Conservation (phyloP, 192 early-diverging fungal species). For the Pilaira anomala region DNA sequence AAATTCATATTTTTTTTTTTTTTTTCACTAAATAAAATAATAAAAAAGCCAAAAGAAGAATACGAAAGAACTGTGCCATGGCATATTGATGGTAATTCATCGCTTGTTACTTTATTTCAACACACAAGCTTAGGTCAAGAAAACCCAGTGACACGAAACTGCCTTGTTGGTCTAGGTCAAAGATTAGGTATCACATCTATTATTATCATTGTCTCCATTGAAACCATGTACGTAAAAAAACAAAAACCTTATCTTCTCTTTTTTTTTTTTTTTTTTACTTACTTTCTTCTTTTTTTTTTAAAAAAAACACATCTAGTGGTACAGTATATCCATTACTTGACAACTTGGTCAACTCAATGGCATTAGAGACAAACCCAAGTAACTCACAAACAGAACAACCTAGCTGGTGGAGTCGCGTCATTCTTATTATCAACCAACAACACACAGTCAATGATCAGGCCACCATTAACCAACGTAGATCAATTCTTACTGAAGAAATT, state of each 20-base stretch:
- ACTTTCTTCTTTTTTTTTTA: neutral
- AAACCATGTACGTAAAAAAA: slow-evolving; percentile 3
- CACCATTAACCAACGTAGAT: neutral
- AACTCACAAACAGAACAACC: neutral
- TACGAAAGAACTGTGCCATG: slow-evolving; percentile 11
- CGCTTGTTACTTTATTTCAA: slow-evolving; percentile 7
- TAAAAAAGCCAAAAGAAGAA: slow-evolving; percentile 8
- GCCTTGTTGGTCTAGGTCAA: neutral
- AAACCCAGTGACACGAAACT: neutral
- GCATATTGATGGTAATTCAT: neutral
- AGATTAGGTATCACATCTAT: slow-evolving; percentile 9
- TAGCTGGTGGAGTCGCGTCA: slow-evolving; percentile 1
- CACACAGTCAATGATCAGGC: neutral
- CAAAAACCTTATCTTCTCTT: neutral
- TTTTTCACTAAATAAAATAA: too few relatives aligned
- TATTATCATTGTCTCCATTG: neutral
- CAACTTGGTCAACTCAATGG: neutral
- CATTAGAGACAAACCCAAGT: neutral
- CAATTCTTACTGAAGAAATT: neutral
- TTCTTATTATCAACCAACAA: neutral
- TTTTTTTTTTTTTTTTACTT: neutral
- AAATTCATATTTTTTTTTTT: neutral
- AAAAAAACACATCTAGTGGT: too few relatives aligned
- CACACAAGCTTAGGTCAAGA: neutral
- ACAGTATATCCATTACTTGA: neutral